A percentile compares a stretch with the other conserved stretches of the same genome.
These are phyloP conservation scores for Caryopteris hybrid DNA, from an alignment of 305 asterid genomes.

Conservation along the genomic window DNA sequence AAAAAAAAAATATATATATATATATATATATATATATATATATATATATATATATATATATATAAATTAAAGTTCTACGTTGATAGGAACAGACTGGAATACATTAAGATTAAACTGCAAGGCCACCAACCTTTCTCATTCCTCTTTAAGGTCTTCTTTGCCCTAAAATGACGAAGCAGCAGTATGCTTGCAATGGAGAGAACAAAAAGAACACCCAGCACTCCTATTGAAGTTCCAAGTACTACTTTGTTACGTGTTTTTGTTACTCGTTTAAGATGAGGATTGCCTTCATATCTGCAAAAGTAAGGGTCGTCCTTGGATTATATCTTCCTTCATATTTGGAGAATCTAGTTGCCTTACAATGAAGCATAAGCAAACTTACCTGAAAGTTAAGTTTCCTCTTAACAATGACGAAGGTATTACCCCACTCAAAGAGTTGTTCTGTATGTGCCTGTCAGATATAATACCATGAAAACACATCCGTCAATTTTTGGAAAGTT, in stretches of 20 bases:
- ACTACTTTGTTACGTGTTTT: conserved; percentile 42
- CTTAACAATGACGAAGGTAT: conserved; percentile 61
- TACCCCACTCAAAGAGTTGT: conserved; percentile 79
- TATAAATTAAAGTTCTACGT: too few species aligned
- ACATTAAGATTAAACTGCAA: neutral
- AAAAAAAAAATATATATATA: too few species aligned
- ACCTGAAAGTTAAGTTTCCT: conserved; percentile 72
- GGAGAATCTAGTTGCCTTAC: neutral
- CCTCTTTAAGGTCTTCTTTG: conserved; percentile 34
- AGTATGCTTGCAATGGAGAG: conserved; percentile 53
- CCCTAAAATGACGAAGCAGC: conserved; percentile 43
- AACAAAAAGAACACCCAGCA: conserved; percentile 48
- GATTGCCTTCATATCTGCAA: conserved; percentile 75
- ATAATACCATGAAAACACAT: neutral
- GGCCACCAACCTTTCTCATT: conserved; percentile 40
- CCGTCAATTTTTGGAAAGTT: neutral
- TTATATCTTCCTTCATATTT: too few species aligned
- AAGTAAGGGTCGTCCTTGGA: conserved; percentile 7
- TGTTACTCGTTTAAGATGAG: conserved; percentile 44
- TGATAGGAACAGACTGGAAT: neutral
- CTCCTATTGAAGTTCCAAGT: conserved; percentile 53
- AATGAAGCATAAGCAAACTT: conserved; percentile 24
- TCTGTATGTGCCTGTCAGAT: conserved; percentile 62
- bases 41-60: too few species aligned
- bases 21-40: too few species aligned